Conservation (phyloP, 768 basidiomycete species). For the Tulasnella sp. region DNA sequence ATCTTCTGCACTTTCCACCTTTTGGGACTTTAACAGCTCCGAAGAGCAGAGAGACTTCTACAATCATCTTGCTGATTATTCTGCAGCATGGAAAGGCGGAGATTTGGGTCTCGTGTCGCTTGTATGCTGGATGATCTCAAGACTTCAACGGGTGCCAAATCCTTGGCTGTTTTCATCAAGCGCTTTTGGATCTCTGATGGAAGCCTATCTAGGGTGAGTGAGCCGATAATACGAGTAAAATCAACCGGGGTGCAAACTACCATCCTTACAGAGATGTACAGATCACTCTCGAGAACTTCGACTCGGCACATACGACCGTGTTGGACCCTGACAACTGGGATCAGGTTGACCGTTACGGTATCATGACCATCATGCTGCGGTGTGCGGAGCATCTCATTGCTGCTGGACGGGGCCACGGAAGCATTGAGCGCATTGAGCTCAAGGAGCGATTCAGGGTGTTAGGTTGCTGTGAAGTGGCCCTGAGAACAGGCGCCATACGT, state of each 20-base stretch:
- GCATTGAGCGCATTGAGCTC: not conserved
- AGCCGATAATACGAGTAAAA: not conserved
- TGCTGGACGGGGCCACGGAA: not conserved
- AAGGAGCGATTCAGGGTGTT: not conserved
- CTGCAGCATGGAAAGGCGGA: not conserved
- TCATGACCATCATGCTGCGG: not conserved
- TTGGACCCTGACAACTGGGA: not conserved
- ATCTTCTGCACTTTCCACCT: not conserved
- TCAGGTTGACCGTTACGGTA: not conserved
- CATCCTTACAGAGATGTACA: not conserved
- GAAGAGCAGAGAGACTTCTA: not conserved
- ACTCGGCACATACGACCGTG: not conserved
- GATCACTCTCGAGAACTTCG: not conserved
- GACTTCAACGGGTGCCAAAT: not conserved
- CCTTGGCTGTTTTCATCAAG: not conserved
- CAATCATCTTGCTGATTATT: not conserved
- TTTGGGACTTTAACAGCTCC: not conserved
- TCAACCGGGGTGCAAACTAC: not conserved
- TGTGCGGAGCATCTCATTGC: not conserved
- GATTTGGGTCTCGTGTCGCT: not conserved
- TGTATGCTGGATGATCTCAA: not conserved
- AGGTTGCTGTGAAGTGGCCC: not conserved
- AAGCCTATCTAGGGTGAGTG: not conserved
- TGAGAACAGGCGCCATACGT: too few relatives aligned
- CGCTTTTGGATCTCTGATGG: not conserved